A percentile compares a stretch with the other conserved stretches of the same genome.
Conservation (phyloP, 768 basidiomycete genomes). For the Termitomyces sp. region DNA sequence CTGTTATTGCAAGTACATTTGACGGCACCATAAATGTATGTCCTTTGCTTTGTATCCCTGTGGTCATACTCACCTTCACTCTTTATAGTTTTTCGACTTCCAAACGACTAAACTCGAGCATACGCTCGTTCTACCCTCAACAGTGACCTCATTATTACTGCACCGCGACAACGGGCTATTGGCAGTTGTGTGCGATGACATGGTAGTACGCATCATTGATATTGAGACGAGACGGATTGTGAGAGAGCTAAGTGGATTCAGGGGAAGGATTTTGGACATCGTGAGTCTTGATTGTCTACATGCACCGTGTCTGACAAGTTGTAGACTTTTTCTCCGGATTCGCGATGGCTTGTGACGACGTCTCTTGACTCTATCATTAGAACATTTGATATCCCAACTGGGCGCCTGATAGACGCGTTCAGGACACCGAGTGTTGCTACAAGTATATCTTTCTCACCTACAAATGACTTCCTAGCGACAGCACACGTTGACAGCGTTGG, state of each 20-base stretch:
- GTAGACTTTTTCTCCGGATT: constrained; percentile 93
- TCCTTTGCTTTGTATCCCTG: constrained; percentile 11
- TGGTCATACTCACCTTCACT: constrained; percentile 1
- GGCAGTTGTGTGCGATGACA: constrained; percentile 82
- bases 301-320: neutral
- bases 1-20: constrained; percentile 77
- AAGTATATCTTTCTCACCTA: constrained; percentile 88
- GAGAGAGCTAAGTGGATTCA: constrained; percentile 81
- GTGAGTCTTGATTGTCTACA: constrained; percentile 37
- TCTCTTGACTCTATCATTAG: constrained; percentile 90
- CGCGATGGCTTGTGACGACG: constrained; percentile 85
- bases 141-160: constrained; percentile 64
- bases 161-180: constrained; percentile 85
- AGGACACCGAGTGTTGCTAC: constrained; percentile 83
- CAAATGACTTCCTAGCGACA: constrained; percentile 93
- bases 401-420: constrained; percentile 89
- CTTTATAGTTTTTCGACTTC: constrained; percentile 89
- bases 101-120: constrained; percentile 74
- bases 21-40: constrained; percentile 88
- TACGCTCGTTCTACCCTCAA: constrained; percentile 61
- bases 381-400: constrained; percentile 94
- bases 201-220: constrained; percentile 80
- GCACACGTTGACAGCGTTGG: constrained; percentile 93
- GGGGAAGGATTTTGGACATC: constrained; percentile 83
- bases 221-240: constrained; percentile 87